Evolutionary conservation across 176 grass and related monocot genomes (phyloP).

Genomic region (Avena sativa): DNA sequence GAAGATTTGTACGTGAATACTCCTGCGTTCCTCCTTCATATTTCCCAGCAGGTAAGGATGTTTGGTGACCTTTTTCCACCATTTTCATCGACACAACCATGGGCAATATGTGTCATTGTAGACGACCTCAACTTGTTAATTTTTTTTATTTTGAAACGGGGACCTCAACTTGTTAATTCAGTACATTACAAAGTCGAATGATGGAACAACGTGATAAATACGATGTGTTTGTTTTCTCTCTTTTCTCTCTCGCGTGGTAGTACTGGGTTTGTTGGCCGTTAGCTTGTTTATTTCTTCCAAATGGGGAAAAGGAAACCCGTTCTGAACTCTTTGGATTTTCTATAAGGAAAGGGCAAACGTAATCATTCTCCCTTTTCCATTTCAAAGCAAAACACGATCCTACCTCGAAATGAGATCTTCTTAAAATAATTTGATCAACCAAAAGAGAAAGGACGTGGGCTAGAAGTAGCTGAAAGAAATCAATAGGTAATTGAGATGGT

Average conservation of each 20-base stretch:
- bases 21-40: too few relatives aligned
- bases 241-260: background rate
- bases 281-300: background rate
- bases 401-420: background rate
- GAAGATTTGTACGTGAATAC: too few relatives aligned
- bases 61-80: too few relatives aligned
- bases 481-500: background rate
- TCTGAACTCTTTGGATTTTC: background rate
- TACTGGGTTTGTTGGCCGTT: background rate
- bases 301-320: background rate
- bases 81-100: background rate
- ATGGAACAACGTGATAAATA: background rate
- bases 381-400: background rate
- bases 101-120: background rate
- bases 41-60: too few relatives aligned
- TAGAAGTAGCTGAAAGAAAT: background rate
- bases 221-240: background rate
- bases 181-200: background rate
- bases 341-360: constrained; percentile 16
- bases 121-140: background rate
- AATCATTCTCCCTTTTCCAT: background rate
- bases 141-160: too few relatives aligned
- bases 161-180: too few relatives aligned
- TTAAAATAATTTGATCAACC: background rate
- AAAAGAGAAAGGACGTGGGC: background rate